phyloP scores from a whole-genome alignment of 75 land plant species.

The Cryptomeria japonica region DNA sequence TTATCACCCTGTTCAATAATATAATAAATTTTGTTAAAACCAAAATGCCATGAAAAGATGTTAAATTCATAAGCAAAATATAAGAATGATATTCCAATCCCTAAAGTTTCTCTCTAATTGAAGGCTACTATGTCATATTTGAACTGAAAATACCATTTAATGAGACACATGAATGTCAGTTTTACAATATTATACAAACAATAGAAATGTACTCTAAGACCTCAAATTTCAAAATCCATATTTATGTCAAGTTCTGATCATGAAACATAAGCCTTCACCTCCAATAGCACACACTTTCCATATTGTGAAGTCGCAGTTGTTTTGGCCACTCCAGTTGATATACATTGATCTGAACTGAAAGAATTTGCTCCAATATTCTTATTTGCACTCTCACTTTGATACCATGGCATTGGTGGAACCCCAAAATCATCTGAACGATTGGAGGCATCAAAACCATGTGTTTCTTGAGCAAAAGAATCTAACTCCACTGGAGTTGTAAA shows the following conservation, averaged over 20 bases:
- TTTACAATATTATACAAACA: background rate
- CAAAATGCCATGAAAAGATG: background rate
- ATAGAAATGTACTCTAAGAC: background rate
- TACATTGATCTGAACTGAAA: background rate
- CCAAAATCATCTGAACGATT: background rate
- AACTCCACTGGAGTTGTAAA: background rate
- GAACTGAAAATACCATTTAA: background rate
- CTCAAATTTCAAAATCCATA: background rate
- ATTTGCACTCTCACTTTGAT: background rate
- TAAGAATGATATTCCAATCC: background rate
- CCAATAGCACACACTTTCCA: background rate
- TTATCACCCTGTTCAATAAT: conserved; percentile 1
- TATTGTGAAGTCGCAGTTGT: background rate
- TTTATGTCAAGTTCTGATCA: background rate
- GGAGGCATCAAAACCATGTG: background rate
- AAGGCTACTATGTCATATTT: background rate
- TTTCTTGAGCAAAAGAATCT: background rate
- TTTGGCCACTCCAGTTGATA: conserved; percentile 2
- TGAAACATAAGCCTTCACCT: background rate
- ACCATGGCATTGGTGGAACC: background rate
- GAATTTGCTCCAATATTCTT: background rate
- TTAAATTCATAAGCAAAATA: background rate
- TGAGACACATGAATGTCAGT: background rate
- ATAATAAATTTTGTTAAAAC: background rate
- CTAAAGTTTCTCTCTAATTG: background rate